Evolutionary conservation across 2,329 filamentous ascomycete species (phyloP).

Genomic region (Calonectria crousiana): DNA sequence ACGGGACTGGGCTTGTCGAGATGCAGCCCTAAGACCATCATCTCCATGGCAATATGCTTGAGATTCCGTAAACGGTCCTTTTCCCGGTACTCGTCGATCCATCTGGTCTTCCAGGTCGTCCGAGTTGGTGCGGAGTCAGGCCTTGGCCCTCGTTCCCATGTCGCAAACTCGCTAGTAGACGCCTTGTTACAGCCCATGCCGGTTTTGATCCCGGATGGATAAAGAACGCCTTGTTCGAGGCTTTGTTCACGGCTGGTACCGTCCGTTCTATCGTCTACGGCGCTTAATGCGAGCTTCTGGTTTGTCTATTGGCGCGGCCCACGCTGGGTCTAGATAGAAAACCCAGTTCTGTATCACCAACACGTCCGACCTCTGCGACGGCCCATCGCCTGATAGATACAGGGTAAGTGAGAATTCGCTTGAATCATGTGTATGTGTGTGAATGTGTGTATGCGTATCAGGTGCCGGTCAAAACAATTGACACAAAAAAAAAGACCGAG

Average conservation of each 20-base stretch:
- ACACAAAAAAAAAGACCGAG: not conserved
- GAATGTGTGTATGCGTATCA: not conserved
- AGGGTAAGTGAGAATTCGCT: not conserved
- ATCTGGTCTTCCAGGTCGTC: not conserved
- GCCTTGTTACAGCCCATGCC: not conserved
- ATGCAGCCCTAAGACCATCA: constrained; percentile 17
- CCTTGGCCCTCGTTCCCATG: not conserved
- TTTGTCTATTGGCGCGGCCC: constrained; percentile 38
- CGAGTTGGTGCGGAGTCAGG: not conserved
- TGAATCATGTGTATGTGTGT: not conserved
- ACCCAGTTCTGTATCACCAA: constrained; percentile 11
- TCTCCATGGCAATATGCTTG: constrained; percentile 10
- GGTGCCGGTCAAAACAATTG: not conserved
- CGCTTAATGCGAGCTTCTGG: constrained; percentile 39
- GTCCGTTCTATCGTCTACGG: constrained; percentile 15
- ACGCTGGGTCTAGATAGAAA: constrained; percentile 10
- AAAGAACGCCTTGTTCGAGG: constrained; percentile 28
- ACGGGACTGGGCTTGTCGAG: constrained; percentile 2
- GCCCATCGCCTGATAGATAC: not conserved
- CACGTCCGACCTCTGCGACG: constrained; percentile 12
- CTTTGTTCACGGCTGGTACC: not conserved
- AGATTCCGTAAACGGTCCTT: not conserved
- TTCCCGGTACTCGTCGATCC: not conserved
- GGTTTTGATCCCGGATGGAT: not conserved
- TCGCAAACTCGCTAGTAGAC: not conserved